Base-by-base conservation (phyloP, 306 rosid genomes). In the Corylus heterophylla region DNA sequence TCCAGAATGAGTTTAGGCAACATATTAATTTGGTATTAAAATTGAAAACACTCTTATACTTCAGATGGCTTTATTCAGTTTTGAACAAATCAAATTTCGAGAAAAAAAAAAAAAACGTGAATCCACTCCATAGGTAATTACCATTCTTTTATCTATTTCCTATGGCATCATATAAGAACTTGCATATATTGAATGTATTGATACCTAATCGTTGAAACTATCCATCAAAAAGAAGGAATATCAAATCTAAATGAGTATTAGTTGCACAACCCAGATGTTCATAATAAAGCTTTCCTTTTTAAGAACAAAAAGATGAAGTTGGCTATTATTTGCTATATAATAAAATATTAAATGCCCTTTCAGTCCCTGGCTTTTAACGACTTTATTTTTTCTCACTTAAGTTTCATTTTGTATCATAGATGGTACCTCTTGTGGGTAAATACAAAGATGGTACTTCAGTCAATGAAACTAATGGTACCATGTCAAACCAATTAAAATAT, bases 1-100 rank as follows among this genome's bases (percentile, higher is more conserved):
- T 29, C 4, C 47, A 49, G 25, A 83, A 20, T 27, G 66, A 54
- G 69, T 59, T n/a, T n/a, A 74, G 42, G 54, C 35, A 73, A 69
- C 39, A 45, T 44, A 27, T 50, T 17, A 16, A 44, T 62, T 52
- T 64, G 20, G 31, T 42, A 18, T 67, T 35, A 27, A 42, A 42
- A 67, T 42, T 66, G 71, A 37, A 17, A 1, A 16, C 29, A 39
- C 27, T 63, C 14, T 3, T 16, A 47, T 17, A 3, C 71, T 17
- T 66, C 0, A 22, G 25, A 66, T 13, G 71, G 27, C 27, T 8
- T 42, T n/a, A 8, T 68, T n/a, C 2, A 49, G 45, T 68, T 18
- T n/a, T 68, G 42, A 12, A 68, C 72, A 27, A 42, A 18, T 39
- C 72, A 68, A 42, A 18, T 18, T 68, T 42, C 70, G 48, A 31